Evolutionary conservation across 306 rosid species (phyloP), one percentile per base, ranked within the genome.

Genomic region (Hippophae tibetana): DNA sequence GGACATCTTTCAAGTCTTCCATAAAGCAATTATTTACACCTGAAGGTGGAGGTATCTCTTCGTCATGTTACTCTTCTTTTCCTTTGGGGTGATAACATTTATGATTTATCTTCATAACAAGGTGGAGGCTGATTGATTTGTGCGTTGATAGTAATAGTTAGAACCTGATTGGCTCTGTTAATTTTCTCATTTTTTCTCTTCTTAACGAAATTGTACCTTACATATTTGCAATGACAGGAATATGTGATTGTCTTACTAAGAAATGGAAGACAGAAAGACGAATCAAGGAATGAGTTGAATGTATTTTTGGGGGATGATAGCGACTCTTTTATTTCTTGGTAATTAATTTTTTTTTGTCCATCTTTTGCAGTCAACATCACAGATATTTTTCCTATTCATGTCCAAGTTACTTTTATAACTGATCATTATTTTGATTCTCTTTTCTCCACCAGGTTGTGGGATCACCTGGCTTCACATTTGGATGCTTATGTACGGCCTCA

Each of bases 251-350:
- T 93, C 57, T 74, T 93, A 62, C 68, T 93, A 74, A 93, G 76
- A 90, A 93, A 93, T 54, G 97, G 99, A 57, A 86, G 85, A 74
- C 61, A 74, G 69, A 93, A 84, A 78, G 97, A 84, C 54, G 88
- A 84, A 74, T 95, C 97, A 43, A 84, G 57, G 78, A 79, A 60
- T 72, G 97, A 80, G 84, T 70, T 93, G 69, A 79, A 77, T 61
- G 97, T 93, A 9, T 93, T 93, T 72, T 70, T 93, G 81, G 95
- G 89, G 50, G 94, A 86, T 60, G 89, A 93, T 76, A 82, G 82
- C 57, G 86, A 82, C 77, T 79, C 99, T 76, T 93, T 93, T 70
- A 81, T 86, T 47, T 78, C 94, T 40, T 93, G 99, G 99, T 93
- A 88, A 87, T 79, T 76, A 52, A 31, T 0, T 23, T 52, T 43